Conservation (phyloP, 371 early-diverging fungal genomes). For the Apophysomyces elegans region DNA sequence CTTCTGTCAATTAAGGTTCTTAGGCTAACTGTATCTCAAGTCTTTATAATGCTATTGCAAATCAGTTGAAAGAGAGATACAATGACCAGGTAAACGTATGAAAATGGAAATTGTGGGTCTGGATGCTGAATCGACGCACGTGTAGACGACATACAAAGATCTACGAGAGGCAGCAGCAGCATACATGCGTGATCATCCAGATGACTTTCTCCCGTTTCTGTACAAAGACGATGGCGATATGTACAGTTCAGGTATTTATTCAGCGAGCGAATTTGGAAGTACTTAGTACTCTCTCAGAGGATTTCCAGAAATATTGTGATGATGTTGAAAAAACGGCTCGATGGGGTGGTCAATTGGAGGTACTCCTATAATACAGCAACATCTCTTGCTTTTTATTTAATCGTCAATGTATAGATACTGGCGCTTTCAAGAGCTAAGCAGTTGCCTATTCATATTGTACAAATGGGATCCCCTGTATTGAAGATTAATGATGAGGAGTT, state of each 20-base stretch:
- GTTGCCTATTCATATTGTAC: conserved; percentile 78
- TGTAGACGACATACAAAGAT: conserved; percentile 52
- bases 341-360: conserved; percentile 97
- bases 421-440: conserved; percentile 75
- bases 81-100: conserved; percentile 36
- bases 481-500: conserved; percentile 79
- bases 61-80: conserved; percentile 72
- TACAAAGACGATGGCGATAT: conserved; percentile 80
- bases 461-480: conserved; percentile 75
- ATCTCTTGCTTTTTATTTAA: conserved; percentile 1
- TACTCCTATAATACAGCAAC: conserved; percentile 33
- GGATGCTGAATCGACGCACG: neutral
- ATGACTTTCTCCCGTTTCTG: conserved; percentile 91
- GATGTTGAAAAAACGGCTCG: conserved; percentile 80
- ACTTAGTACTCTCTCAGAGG: conserved; percentile 41
- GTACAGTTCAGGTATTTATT: conserved; percentile 51
- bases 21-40: conserved; percentile 33
- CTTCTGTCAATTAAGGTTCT: neutral
- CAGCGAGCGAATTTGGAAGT: neutral
- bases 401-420: conserved; percentile 55
- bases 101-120: neutral
- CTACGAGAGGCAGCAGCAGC: conserved; percentile 74
- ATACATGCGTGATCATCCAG: conserved; percentile 78
- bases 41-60: conserved; percentile 86
- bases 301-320: conserved; percentile 78